Evolutionary conservation across 1,284 basidiomycete species (phyloP).

Genomic region (Volvariella volvacea): DNA sequence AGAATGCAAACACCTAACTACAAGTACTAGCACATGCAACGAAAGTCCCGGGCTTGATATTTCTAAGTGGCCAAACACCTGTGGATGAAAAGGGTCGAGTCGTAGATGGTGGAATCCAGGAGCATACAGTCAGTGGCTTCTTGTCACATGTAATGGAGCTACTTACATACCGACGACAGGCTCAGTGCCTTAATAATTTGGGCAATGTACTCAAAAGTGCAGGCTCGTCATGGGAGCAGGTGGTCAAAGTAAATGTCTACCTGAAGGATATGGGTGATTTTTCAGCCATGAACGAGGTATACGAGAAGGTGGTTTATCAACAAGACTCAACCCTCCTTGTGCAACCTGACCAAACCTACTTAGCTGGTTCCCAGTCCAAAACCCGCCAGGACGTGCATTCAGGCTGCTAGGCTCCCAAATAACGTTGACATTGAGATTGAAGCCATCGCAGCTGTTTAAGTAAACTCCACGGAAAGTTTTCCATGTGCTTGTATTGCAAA

Average conservation of each 20-base stretch:
- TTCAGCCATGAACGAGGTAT: slow-evolving; percentile 48
- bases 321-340: neutral
- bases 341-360: neutral
- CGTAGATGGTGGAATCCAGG: slow-evolving; percentile 46
- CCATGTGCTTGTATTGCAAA: neutral
- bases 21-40: slow-evolving; percentile 41
- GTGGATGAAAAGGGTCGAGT: slow-evolving; percentile 38
- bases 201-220: slow-evolving; percentile 43
- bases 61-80: slow-evolving; percentile 53
- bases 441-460: slow-evolving; percentile 47
- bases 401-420: slow-evolving; percentile 69
- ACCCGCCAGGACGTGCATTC: slow-evolving; percentile 75
- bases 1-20: slow-evolving; percentile 1
- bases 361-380: slow-evolving; percentile 54
- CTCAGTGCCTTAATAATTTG: slow-evolving; percentile 50
- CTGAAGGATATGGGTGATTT: slow-evolving; percentile 55
- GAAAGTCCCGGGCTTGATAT: slow-evolving; percentile 50
- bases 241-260: slow-evolving; percentile 54
- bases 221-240: slow-evolving; percentile 52
- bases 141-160: too few species aligned
- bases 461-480: neutral
- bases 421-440: slow-evolving; percentile 80
- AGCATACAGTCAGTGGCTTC: slow-evolving; percentile 41
- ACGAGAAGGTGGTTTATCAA: slow-evolving; percentile 33
- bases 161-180: slow-evolving; percentile 22